Percentiles rank a stretch among this genome's conserved stretches.
phyloP scores from a whole-genome alignment of 2,329 filamentous ascomycete species.

The Ciborinia camelliae region DNA sequence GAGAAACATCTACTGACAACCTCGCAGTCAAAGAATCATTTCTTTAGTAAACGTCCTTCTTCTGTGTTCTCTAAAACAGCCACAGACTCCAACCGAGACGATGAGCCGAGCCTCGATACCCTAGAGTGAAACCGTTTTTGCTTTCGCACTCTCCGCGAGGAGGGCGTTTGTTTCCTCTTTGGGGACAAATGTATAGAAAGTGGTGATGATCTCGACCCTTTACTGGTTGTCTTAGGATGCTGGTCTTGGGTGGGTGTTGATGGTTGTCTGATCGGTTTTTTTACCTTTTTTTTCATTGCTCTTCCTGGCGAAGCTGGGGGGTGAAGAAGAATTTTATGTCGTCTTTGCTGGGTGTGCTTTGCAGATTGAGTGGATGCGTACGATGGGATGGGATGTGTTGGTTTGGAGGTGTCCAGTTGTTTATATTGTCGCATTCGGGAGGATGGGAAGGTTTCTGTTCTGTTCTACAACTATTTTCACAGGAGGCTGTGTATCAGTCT shows the following conservation, averaged over 20 bases:
- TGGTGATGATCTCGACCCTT: constrained; percentile 93
- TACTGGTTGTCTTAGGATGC: constrained; percentile 71
- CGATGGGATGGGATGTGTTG: too few relatives aligned
- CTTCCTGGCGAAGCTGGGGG: constrained; percentile 42
- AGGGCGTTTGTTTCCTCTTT: neutral
- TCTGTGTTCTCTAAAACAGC: constrained; percentile 91
- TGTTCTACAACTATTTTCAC: too few relatives aligned
- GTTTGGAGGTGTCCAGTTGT: too few relatives aligned
- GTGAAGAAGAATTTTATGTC: constrained; percentile 54
- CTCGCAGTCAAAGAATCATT: constrained; percentile 44
- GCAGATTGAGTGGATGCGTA: too few relatives aligned
- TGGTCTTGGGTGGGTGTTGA: constrained; percentile 74
- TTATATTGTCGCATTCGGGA: too few relatives aligned
- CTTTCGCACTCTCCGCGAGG: constrained; percentile 51
- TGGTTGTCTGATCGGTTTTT: constrained; percentile 79
- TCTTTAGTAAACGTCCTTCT: constrained; percentile 92
- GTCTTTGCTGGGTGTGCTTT: too few relatives aligned
- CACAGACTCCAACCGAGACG: constrained; percentile 93
- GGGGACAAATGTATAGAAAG: constrained; percentile 68
- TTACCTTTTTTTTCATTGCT: constrained; percentile 52
- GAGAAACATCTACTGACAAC: too few relatives aligned
- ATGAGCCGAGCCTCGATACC: constrained; percentile 88
- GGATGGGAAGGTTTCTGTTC: too few relatives aligned
- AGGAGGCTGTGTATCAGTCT: too few relatives aligned
- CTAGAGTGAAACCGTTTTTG: constrained; percentile 74